Base-by-base conservation (phyloP, 2,329 filamentous ascomycete genomes). In the Scedosporium boydii region DNA sequence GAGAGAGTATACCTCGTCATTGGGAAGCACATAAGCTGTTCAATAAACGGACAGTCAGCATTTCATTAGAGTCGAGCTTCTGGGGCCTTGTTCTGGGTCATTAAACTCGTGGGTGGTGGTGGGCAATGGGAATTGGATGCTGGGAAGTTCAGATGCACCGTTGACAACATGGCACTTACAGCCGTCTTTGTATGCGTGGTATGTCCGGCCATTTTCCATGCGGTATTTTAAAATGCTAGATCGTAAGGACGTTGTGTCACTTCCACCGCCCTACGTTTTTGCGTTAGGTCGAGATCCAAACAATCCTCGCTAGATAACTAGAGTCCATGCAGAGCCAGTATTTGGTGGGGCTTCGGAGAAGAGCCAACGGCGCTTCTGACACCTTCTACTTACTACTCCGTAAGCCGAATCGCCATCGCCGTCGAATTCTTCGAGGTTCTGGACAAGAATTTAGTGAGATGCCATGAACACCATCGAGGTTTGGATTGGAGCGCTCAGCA, bases 151-250 rank as follows among this genome's bases (percentile, higher is more conserved):
- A 4, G 34, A 38, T 34, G 29, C 29, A 9, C 9, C 29, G 7
- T 34, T 34, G 9, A 7, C 29, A 34, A 9, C 7, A 56, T 57
- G 23, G 18, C 14, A 21, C 62, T 63, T 26, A 63, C 62, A 63
- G 18, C 70, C 69, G 10, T 72, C 71, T 23, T 71, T 70, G 55
- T 69, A 70, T 0, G 64, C 67, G 38, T 71, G 69, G n/a, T 71
- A 72, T 0, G 68, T 70, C 10, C 69, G 66, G 0, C 70, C 69
- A 10, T 72, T 70, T 26, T 72, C 70, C 18, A 67, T 44, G 6
- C 69, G 66, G 23, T 70, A 70, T 3, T 62, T 65, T 1, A 68
- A 60, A 4, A 70, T 66, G 6, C 64, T 69, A 1, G 63, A 67
- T n/a, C 6, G 63, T 2, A 70, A 61, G 1, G 67, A 70, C 0